Conservation (phyloP, 2,329 filamentous ascomycete species). For the Monascus ruber region DNA sequence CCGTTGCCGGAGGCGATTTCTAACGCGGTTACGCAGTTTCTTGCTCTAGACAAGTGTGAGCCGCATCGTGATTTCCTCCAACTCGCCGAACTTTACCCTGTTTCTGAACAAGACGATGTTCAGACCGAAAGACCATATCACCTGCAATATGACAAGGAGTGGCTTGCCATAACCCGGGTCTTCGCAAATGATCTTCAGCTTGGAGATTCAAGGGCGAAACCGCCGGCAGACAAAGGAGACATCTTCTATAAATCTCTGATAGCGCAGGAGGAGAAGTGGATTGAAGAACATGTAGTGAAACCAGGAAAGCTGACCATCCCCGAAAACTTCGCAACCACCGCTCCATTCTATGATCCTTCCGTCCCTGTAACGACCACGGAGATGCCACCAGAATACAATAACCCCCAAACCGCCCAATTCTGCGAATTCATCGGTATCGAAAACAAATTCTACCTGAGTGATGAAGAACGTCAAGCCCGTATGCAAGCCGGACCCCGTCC, state of each 20-base stretch:
- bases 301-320: constrained; percentile 56
- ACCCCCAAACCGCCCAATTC: constrained; percentile 72
- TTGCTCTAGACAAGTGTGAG: constrained; percentile 85
- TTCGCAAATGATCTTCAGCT: constrained; percentile 58
- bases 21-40: constrained; percentile 70
- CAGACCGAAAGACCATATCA: constrained; percentile 38
- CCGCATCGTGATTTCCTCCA: constrained; percentile 73
- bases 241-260: constrained; percentile 57
- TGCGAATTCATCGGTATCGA: constrained; percentile 66
- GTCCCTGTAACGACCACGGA: constrained; percentile 47
- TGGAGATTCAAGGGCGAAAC: constrained; percentile 45
- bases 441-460: constrained; percentile 64
- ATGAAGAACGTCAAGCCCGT: constrained; percentile 55
- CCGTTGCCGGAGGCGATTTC: constrained; percentile 60
- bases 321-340: constrained; percentile 64
- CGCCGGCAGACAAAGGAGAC: constrained; percentile 55
- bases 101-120: constrained; percentile 22
- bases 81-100: constrained; percentile 51
- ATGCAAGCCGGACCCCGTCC: constrained; percentile 47
- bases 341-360: constrained; percentile 54
- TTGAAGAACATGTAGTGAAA: constrained; percentile 61
- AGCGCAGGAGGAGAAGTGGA: constrained; percentile 61
- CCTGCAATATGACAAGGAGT: constrained; percentile 81
- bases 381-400: constrained; percentile 72
- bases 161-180: constrained; percentile 82